phyloP scores from a whole-genome alignment of 306 rosid genomes.

The Quercus dentata region DNA sequence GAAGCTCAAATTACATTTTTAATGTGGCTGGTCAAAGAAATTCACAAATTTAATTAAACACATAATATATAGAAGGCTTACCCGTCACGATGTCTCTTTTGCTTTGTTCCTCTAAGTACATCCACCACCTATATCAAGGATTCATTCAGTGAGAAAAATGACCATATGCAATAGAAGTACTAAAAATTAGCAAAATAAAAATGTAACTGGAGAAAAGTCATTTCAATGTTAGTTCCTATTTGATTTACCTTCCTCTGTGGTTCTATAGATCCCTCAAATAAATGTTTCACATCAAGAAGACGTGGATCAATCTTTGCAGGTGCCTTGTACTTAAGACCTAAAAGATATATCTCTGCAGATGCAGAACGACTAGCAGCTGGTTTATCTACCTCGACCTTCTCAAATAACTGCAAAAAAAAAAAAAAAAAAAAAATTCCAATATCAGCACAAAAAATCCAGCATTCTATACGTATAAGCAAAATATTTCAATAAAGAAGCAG shows the following conservation, averaged over 20 bases:
- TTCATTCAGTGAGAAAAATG: conserved; percentile 5
- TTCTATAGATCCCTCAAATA: conserved; percentile 74
- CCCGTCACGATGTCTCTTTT: conserved; percentile 96
- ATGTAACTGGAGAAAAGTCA: neutral
- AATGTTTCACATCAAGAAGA: conserved; percentile 79
- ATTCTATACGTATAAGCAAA: neutral
- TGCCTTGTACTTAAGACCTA: conserved; percentile 84
- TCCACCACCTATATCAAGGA: conserved; percentile 65
- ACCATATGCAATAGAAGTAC: neutral
- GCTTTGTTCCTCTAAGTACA: conserved; percentile 81
- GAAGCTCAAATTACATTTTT: neutral
- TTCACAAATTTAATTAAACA: neutral
- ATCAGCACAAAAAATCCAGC: neutral
- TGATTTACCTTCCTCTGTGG: conserved; percentile 68
- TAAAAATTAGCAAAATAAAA: neutral
- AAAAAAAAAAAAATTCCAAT: conserved; percentile 1
- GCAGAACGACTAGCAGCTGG: conserved; percentile 91
- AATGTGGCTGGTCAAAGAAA: neutral
- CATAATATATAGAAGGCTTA: conserved; percentile 25
- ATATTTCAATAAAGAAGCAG: neutral
- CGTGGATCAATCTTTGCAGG: conserved; percentile 96
- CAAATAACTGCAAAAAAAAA: conserved; percentile 64
- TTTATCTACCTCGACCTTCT: conserved; percentile 84
- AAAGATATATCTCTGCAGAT: conserved; percentile 89
- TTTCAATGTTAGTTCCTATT: neutral